Evolutionary conservation across 805 yeast genomes (phyloP), one percentile per base, ranked within the genome.

Genomic region (Pichia sporocuriosa): DNA sequence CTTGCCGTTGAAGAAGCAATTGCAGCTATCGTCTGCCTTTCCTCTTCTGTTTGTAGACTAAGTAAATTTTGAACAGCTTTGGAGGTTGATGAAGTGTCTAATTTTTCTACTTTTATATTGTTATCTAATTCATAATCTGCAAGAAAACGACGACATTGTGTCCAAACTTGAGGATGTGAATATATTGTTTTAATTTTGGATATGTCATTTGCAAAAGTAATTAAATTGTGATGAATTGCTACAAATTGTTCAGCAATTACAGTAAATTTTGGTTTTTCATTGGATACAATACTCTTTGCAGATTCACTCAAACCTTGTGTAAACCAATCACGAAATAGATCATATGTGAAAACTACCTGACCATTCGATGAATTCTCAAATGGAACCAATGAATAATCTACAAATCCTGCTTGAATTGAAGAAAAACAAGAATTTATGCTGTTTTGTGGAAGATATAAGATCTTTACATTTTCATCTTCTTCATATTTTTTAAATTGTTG

Each of bases 131-230:
- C 56, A 12, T 57, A 42, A 31, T 55, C 44, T 16, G 66, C 56
- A 32, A 84, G 57, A 65, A 84, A 93, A 19, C 65, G 58, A 3
- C 72, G 66, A 37, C 85, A 81, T 58, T 90, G 98, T 9, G 96
- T 94, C 98, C 98, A 90, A 0, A 89, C 98, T 60, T 90, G 98
- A 2, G 98, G 97, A 62, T 90, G 98, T 3, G 96, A 84, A 63
- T 84, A 85, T 16, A 90, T 72, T 25, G 69, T 73, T 13, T 57
- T 61, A 39, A 88, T 72, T 12, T 69, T 58, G 1, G 58, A 48
- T 3, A 81, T 50, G 26, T 67, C 68, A 35, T 56, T 52, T 8
- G 74, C 69, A 48, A 59, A 65, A 4, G 80, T 62, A 46, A 80
- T 66, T 29, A 90, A 67, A 58, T 82, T 81, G 64, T 93, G 97